Base-by-base conservation (phyloP, 2,329 filamentous ascomycete species). In the Thielaviopsis euricoi region DNA sequence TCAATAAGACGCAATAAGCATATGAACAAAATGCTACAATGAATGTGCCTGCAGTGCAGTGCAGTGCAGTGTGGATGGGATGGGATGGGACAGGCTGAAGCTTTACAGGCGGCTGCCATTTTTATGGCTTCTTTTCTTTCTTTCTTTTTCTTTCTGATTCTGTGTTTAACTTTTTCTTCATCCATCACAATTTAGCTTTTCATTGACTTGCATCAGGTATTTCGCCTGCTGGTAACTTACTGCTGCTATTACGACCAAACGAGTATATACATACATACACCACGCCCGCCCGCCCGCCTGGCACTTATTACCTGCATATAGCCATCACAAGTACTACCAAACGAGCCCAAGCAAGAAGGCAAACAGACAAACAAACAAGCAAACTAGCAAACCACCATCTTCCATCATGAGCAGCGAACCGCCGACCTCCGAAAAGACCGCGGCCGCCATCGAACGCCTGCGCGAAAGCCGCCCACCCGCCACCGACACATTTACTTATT, bases 401-500 rank as follows among this genome's bases (percentile, higher is more conserved):
- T 21, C n/a, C 52, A 53, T 37, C 26, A 56, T 56, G 54, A 56
- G 54, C 54, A 37, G 13, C 19, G 43, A 19, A 29, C 58, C 51
- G 50, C 40, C 21, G 26, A 26, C 21, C 21, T 56, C n/a, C 29
- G 56, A 53, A 13, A 49, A 48, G 49, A 67, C 69, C 29, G 67
- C 71, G 37, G 69, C 72, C 61, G 69, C 71, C 59, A 68, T 76
- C 55, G 66, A 71, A 64, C 71, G 74, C 33, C 73, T 79, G 60
- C 66, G 70, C 52, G 75, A 78, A 62, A 73, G 75, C 50, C 70
- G 71, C 25, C 76, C 76, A 6, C 76, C 76, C 2, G 73, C 73
- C 21, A 77, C 75, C 43, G 86, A 91, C 67, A 77, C 79, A 62
- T 79, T 89, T 65, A 89, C 85, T 22, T 91, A 89, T 68, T 77